These are phyloP conservation scores for Yarrowia alimentaria DNA, from an alignment of 805 yeast genomes.

Conservation along the genomic window DNA sequence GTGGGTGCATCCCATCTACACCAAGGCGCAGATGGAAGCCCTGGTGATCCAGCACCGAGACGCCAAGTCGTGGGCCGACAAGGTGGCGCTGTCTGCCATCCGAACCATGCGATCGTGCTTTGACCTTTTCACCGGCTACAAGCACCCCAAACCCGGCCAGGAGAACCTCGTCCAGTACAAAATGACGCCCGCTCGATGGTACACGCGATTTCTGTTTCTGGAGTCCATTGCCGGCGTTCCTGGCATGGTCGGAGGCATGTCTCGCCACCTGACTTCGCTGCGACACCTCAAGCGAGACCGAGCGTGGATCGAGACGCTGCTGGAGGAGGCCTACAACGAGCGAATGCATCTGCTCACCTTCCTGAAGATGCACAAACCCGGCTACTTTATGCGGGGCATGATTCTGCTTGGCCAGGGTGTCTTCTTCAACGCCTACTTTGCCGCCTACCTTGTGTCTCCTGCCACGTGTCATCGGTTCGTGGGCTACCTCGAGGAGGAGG, in stretches of 20 bases:
- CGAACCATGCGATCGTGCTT: slow-evolving; percentile 49
- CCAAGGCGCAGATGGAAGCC: slow-evolving; percentile 41
- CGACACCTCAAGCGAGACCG: slow-evolving; percentile 62
- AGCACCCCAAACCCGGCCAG: slow-evolving; percentile 49
- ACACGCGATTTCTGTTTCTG: slow-evolving; percentile 57
- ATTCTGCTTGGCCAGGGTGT: slow-evolving; percentile 67
- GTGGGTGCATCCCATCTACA: slow-evolving; percentile 48
- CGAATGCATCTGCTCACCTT: slow-evolving; percentile 74
- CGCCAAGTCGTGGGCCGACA: slow-evolving; percentile 42
- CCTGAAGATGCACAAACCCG: slow-evolving; percentile 62
- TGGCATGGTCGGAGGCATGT: slow-evolving; percentile 71
- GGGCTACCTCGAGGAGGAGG: slow-evolving; percentile 76
- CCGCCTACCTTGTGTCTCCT: slow-evolving; percentile 58
- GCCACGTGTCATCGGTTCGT: slow-evolving; percentile 70
- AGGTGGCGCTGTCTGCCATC: slow-evolving; percentile 51
- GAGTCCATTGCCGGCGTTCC: slow-evolving; percentile 78
- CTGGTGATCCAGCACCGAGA: slow-evolving; percentile 53
- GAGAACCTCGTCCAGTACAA: slow-evolving; percentile 42
- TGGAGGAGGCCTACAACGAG: slow-evolving; percentile 76
- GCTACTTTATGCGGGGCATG: slow-evolving; percentile 54
- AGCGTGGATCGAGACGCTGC: slow-evolving; percentile 71
- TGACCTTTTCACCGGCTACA: slow-evolving; percentile 64
- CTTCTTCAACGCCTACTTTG: slow-evolving; percentile 63
- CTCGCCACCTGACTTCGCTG: slow-evolving; percentile 64
- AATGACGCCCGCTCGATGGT: slow-evolving; percentile 65